Evolutionary conservation across 345 rosid species (phyloP).

Genomic region (Erysimum cheiranthoides): DNA sequence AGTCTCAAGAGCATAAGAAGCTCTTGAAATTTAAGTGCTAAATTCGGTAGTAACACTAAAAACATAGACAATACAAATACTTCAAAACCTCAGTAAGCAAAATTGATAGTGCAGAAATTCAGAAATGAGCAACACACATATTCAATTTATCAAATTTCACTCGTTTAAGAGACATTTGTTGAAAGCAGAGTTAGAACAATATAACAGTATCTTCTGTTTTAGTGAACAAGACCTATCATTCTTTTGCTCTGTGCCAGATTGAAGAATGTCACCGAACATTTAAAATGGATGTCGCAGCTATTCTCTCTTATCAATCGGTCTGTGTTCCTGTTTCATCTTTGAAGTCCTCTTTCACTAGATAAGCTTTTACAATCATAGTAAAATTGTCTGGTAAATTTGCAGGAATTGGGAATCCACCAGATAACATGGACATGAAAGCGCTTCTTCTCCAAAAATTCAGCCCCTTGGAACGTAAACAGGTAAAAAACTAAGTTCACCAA

Average conservation of each 20-base stretch:
- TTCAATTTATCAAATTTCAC: neutral
- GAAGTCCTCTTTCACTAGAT: neutral
- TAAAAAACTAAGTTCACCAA: slow-evolving; percentile 25
- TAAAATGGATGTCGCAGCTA: slow-evolving; percentile 75
- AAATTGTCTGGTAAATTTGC: slow-evolving; percentile 20
- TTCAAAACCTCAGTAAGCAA: neutral
- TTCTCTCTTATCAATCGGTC: slow-evolving; percentile 80
- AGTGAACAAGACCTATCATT: neutral
- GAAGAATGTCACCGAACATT: slow-evolving; percentile 71
- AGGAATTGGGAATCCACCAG: slow-evolving; percentile 95
- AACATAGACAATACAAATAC: neutral
- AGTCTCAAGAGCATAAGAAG: neutral
- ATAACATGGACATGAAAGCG: slow-evolving; percentile 89
- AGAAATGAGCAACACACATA: neutral
- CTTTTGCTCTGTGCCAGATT: slow-evolving; percentile 54
- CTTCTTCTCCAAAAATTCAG: slow-evolving; percentile 86
- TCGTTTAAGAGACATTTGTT: neutral
- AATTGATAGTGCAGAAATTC: neutral
- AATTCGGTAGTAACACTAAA: neutral
- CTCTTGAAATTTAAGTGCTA: too few relatives aligned
- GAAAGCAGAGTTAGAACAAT: neutral
- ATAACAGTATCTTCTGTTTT: neutral
- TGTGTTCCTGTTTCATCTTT: slow-evolving; percentile 21
- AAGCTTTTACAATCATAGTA: neutral
- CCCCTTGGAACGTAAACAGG: slow-evolving; percentile 66